Conservation (phyloP, 2,329 filamentous ascomycete species). For the Chrysoporthe austroafricana region DNA sequence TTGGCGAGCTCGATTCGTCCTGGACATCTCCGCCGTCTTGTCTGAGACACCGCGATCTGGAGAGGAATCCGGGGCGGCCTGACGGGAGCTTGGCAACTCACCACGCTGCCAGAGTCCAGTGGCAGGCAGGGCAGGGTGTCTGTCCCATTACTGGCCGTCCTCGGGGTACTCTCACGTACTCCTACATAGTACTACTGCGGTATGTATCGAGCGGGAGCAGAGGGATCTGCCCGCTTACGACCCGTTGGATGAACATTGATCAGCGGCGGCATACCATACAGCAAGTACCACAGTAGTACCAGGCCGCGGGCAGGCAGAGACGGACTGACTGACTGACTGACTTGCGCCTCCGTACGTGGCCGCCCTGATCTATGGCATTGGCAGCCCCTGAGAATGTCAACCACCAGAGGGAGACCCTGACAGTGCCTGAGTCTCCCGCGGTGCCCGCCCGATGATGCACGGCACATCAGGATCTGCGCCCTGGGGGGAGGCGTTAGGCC, state of each 20-base stretch:
- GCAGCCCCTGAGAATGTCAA: too few relatives aligned
- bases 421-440: background rate
- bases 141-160: too few relatives aligned
- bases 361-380: background rate
- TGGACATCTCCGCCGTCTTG: background rate
- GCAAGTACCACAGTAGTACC: too few relatives aligned
- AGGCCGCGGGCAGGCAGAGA: too few relatives aligned
- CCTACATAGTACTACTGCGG: background rate
- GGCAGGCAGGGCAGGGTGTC: background rate
- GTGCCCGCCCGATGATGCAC: background rate
- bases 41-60: background rate
- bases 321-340: background rate
- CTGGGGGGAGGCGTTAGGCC: background rate
- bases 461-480: background rate
- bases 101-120: background rate
- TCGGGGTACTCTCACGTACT: too few relatives aligned
- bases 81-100: background rate
- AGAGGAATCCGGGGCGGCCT: conserved; percentile 3
- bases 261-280: background rate
- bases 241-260: background rate
- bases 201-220: background rate
- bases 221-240: background rate
- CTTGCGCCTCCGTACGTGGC: background rate
- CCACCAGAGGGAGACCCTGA: background rate
- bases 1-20: background rate